These are phyloP conservation scores for Nannochloropsis oceanica DNA, from an alignment of 108 stramenopile genomes.

Conservation along the genomic window DNA sequence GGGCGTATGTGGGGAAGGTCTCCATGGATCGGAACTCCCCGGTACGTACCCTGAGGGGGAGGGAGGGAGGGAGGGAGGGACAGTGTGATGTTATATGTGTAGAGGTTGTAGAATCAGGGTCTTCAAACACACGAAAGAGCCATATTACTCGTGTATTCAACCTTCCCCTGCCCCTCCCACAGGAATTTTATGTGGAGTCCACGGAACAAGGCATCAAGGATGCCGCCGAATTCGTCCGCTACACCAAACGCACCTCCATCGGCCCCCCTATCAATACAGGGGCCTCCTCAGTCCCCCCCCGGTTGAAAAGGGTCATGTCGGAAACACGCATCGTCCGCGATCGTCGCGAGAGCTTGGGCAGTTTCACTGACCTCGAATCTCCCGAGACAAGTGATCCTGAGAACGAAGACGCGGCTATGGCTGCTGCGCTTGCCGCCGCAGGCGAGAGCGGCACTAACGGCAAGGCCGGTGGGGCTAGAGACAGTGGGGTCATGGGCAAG, in stretches of 20 bases:
- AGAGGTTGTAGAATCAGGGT: constrained; percentile 20
- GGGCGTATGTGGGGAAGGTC: constrained; percentile 60
- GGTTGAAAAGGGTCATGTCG: background rate
- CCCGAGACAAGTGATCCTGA: background rate
- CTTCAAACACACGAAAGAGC: constrained; percentile 62
- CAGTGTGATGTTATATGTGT: constrained; percentile 16
- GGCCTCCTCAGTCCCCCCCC: background rate
- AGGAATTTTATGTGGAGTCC: constrained; percentile 34
- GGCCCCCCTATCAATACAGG: background rate
- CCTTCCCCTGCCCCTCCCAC: background rate
- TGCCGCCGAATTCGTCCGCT: constrained; percentile 26
- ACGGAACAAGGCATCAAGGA: constrained; percentile 32
- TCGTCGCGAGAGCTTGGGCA: background rate
- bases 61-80: constrained; percentile 37
- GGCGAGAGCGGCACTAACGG: background rate
- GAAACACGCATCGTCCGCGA: background rate
- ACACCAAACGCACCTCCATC: background rate
- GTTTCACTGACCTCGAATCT: background rate
- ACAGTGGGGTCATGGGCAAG: no score
- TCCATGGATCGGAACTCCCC: constrained; percentile 58
- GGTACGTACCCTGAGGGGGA: constrained; percentile 40
- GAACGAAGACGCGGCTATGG: background rate
- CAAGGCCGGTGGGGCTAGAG: background rate
- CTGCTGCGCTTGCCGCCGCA: background rate
- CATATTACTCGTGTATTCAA: background rate